phyloP scores from a whole-genome alignment of 176 grass and related monocot species.

The Chrysopogon serrulatus region DNA sequence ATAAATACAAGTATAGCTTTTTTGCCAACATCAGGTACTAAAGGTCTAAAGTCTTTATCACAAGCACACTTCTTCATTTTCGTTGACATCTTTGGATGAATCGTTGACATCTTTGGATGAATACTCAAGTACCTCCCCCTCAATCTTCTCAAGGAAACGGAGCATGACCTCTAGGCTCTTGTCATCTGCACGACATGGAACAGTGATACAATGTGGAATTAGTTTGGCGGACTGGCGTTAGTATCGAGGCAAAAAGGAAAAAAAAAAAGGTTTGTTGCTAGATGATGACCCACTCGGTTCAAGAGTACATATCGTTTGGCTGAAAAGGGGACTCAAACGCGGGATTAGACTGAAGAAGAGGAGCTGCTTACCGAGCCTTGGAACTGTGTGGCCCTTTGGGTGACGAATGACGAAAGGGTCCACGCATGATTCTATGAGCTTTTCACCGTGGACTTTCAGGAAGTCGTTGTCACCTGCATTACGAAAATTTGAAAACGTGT shows the following conservation, averaged over 20 bases:
- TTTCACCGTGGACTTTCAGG: conserved; percentile 51
- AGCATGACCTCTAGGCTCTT: conserved; percentile 37
- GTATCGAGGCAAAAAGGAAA: not conserved
- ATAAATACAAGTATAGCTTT: not conserved
- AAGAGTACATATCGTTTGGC: not conserved
- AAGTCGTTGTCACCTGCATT: conserved; percentile 75
- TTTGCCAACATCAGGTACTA: not conserved
- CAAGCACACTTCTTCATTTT: conserved; percentile 34
- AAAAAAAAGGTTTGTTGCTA: not conserved
- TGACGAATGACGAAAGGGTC: conserved; percentile 76
- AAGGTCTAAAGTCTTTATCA: not conserved
- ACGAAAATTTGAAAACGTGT: not conserved
- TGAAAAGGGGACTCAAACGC: not conserved
- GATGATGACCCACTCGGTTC: not conserved
- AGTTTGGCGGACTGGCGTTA: not conserved
- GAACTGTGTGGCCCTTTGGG: conserved; percentile 96
- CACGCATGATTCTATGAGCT: conserved; percentile 61
- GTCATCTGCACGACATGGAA: conserved; percentile 41
- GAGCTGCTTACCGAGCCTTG: conserved; percentile 82
- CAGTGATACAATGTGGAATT: not conserved
- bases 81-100: conserved; percentile 22
- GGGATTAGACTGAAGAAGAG: not conserved
- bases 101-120: conserved; percentile 23
- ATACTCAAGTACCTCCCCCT: conserved; percentile 13
- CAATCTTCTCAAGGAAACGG: conserved; percentile 59